Conservation (phyloP, 192 early-diverging fungal species). For the Backusella sp. region DNA sequence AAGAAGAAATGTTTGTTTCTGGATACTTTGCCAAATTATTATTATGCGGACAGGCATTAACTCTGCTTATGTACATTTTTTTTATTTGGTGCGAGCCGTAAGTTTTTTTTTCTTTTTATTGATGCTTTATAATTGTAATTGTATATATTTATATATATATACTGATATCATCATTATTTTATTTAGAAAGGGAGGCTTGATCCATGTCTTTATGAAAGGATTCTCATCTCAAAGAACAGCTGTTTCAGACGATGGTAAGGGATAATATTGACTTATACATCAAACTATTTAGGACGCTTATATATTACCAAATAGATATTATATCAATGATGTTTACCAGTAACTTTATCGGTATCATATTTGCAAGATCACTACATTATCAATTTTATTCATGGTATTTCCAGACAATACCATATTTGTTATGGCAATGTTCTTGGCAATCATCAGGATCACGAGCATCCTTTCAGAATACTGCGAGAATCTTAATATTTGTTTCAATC, state of each 20-base stretch:
- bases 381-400: constrained; percentile 98
- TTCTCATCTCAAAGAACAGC: constrained; percentile 14
- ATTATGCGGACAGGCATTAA: constrained; percentile 56
- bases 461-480: constrained; percentile 6
- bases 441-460: background rate
- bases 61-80: constrained; percentile 61
- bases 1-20: constrained; percentile 67
- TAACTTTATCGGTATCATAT: constrained; percentile 90
- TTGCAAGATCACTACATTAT: constrained; percentile 89
- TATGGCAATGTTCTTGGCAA: constrained; percentile 53
- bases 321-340: constrained; percentile 72
- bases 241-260: constrained; percentile 37
- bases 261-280: background rate
- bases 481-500: constrained; percentile 32
- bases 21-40: constrained; percentile 54
- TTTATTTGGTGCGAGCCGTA: constrained; percentile 51
- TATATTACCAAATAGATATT: constrained; percentile 48
- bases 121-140: background rate
- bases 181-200: constrained; percentile 30
- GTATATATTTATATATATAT: background rate
- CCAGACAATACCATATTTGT: constrained; percentile 78
- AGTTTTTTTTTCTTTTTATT: constrained; percentile 13
- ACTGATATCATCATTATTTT: background rate
- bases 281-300: background rate
- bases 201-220: constrained; percentile 27